Evolutionary conservation across 257 asterid genomes (phyloP), one percentile per base, ranked within the genome.

Genomic region (Petunia secreta): DNA sequence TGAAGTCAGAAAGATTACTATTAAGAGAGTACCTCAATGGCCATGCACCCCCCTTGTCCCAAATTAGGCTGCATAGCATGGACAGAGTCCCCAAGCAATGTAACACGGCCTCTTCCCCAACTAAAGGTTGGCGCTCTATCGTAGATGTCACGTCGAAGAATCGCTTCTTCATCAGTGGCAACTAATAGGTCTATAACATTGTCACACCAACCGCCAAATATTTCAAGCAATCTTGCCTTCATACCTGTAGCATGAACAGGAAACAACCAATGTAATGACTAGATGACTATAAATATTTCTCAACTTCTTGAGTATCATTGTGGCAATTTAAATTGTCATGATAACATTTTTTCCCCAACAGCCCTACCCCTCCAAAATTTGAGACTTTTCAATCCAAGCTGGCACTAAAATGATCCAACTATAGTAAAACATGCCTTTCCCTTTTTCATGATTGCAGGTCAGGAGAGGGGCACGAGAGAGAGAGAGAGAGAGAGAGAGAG

Each of bases 21-120:
- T 46, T 1, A 69, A 69, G 63, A 79, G n/a, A 48, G 14, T 82
- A 95, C 99, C 97, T 96, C 99, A 62, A 96, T 96, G 81, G 99
- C 98, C 99, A 96, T 94, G 89, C 98, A 96, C 63, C 99, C 99
- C 34, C 99, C 99, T 86, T 96, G 99, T 57, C 99, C 99, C 91
- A 96, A 89, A 83, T 96, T 96, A 48, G 99, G 99, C 85, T 96
- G 99, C 99, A 96, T 96, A 14, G 98, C 99, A 79, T 96, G 99
- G 83, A 96, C 89, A 0, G 99, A 92, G 87, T 96, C 99, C 83
- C 99, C 99, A 14, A 96, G 97, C 89, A 96, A 87, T 25, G 98
- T 96, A 64, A 94, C 97, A 2, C 93, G 95, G 43, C 98, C 98
- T 89, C 86, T 96, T 82, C 98, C 99, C 99, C 99, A 94, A 38